Evolutionary conservation across 768 basidiomycete species (phyloP), one percentile per base, ranked within the genome.

Genomic region (Galerina marginata): DNA sequence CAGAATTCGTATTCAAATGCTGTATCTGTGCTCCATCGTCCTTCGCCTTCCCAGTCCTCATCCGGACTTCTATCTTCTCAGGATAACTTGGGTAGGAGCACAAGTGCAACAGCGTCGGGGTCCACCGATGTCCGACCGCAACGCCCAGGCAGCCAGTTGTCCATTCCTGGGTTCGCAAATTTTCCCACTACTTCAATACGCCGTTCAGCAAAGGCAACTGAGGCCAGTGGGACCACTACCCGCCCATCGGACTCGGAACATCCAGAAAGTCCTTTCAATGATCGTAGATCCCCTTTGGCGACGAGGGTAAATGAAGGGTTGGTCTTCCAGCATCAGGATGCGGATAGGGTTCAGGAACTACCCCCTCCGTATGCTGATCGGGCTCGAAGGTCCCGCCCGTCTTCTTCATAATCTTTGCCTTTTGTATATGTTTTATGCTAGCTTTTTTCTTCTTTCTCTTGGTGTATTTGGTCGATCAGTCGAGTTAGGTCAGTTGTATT

Each of bases 311-410:
- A 15, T 25, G 56, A 23, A 6, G 55, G 39, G 37, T 40, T 14
- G 15, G 52, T 64, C 5, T 58, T 60, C 39, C 63, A 64, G 16
- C 63, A 64, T 55, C n/a, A 39, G 45, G 63, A 64, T 44, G 63
- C 36, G 9, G 63, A 45, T 12, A 6, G 37, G 2, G 63, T 54
- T 29, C 25, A 56, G 38, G 63, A 60, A 36, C 33, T 64, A 25
- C 63, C 63, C 12, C 63, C 63, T 48, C 63, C 63, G 2, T 64
- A 64, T 29, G 50, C 53, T 15, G 54, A 60, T 37, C 46, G 54
- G 54, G 23, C 49, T 7, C 55, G 54, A 36, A 42, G 43, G 3
- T 45, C 60, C 15, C 40, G 48, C 11, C 48, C 48, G 7, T 9
- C 40, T 15, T 61, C 60, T 23, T 61, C 60, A 10, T 61, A 45